Evolutionary conservation across 2,329 filamentous ascomycete species (phyloP), one percentile per base, ranked within the genome.

Genomic region (Penicillium sp.): DNA sequence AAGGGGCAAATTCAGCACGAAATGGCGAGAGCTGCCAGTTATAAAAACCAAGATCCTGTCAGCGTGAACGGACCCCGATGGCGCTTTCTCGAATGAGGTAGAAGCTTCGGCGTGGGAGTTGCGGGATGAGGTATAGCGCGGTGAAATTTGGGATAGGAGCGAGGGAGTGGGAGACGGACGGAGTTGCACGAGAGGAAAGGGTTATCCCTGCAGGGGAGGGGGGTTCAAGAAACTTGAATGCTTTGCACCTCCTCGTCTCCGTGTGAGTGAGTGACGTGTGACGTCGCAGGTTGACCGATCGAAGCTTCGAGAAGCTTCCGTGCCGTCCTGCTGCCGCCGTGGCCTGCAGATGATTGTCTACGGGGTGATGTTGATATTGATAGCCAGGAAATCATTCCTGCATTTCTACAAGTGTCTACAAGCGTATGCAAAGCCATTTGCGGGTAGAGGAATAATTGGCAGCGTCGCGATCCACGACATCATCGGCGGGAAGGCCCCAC

Each of bases 301-400:
- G 70, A 73, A 72, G 54, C 48, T 73, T 73, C 70, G 54, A 61
- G 70, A 72, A 72, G 54, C 42, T 71, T 72, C 70, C 38, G 59
- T 40, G 20, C 43, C 10, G 28, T 43, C 20, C 11, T 28, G 20
- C 22, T 18, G 27, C 28, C 9, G 25, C 40, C 11, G 20, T 25
- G 20, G 38, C 38, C 18, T 22, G 13, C 16, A 6, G 22, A 38
- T 18, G 22, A 14, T 27, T 9, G n/a, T 41, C 39, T n/a, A 16
- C 10, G 22, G 39, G 2, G n/a, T n/a, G 13, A 16, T 16, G 5
- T 41, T 10, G 1, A 25, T 27, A 4, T n/a, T 3, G 5, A 16
- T 2, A 16, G 22, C 14, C 13, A 27, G 16, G 4, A 13, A 18
- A 38, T 38, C 9, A 20, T 20, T 14, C 5, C 14, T 38, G 18